Percentiles rank a stretch among this genome's conserved stretches.
Evolutionary conservation across 108 stramenopile genomes (phyloP).

Genomic region (Pseudonitzschia multiseries): DNA sequence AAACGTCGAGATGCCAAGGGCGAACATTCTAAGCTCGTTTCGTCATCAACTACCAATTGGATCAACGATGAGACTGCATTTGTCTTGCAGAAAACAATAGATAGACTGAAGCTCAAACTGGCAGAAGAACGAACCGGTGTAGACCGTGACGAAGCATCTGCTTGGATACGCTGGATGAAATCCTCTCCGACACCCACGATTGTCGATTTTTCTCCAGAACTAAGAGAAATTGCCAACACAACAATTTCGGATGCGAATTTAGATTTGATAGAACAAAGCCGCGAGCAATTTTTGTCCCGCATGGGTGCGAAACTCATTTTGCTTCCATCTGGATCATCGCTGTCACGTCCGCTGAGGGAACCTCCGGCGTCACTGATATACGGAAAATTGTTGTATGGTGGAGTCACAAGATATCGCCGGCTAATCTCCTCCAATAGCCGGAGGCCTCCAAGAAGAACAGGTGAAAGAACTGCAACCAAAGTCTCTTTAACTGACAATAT

Average conservation of each 20-base stretch:
- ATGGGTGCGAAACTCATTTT: slow-evolving; percentile 61
- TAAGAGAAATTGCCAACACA: slow-evolving; percentile 31
- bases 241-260: slow-evolving; percentile 47
- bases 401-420: slow-evolving; percentile 64
- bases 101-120: slow-evolving; percentile 43
- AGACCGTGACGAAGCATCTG: slow-evolving; percentile 48
- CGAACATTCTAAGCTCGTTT: slow-evolving; percentile 37
- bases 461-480: slow-evolving; percentile 45
- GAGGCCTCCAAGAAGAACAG: slow-evolving; percentile 44
- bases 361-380: slow-evolving; percentile 64
- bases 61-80: slow-evolving; percentile 67
- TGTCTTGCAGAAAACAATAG: slow-evolving; percentile 51
- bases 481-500: slow-evolving; percentile 32
- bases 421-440: slow-evolving; percentile 39
- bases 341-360: slow-evolving; percentile 49
- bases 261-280: slow-evolving; percentile 40
- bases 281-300: slow-evolving; percentile 54
- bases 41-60: slow-evolving; percentile 69
- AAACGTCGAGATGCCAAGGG: slow-evolving; percentile 55
- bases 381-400: slow-evolving; percentile 78
- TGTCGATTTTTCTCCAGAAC: slow-evolving; percentile 60
- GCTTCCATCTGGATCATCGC: slow-evolving; percentile 64
- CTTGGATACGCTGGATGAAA: slow-evolving; percentile 84
- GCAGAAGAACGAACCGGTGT: slow-evolving; percentile 38
- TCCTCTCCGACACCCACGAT: slow-evolving; percentile 57